These are phyloP conservation scores for Vitis hybrid DNA, from an alignment of 177 flowering plant genomes.

Conservation along the genomic window DNA sequence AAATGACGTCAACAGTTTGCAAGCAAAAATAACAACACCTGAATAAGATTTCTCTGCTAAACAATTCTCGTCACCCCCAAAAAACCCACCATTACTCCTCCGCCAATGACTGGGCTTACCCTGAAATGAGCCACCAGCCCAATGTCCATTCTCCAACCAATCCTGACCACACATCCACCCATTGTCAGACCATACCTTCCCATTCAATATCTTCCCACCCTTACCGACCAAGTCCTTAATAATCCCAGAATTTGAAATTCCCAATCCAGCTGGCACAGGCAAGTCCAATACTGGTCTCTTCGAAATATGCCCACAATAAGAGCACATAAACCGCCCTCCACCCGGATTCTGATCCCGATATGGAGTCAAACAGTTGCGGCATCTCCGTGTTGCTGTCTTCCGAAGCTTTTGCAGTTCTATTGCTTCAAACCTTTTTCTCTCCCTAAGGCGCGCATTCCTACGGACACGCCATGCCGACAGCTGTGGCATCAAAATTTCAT, in stretches of 20 bases:
- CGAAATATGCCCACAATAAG: conserved; percentile 92
- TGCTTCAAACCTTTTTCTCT: conserved; percentile 75
- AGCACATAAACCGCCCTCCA: conserved; percentile 91
- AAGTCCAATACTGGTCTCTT: conserved; percentile 88
- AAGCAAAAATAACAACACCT: conserved; percentile 40
- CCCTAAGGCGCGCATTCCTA: conserved; percentile 74
- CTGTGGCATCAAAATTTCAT: conserved; percentile 95
- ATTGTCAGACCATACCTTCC: conserved; percentile 68
- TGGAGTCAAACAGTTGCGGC: conserved; percentile 82
- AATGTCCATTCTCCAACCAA: conserved; percentile 70
- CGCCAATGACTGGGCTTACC: conserved; percentile 50
- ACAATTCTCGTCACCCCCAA: conserved; percentile 54
- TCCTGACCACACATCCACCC: conserved; percentile 75
- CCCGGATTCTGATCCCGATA: conserved; percentile 92
- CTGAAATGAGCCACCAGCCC: conserved; percentile 48
- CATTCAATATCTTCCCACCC: conserved; percentile 73
- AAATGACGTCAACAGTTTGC: conserved; percentile 50
- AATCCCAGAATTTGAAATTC: conserved; percentile 52
- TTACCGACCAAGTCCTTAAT: conserved; percentile 72
- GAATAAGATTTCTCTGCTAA: conserved; percentile 64
- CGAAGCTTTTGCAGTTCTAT: conserved; percentile 81
- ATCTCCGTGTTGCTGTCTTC: conserved; percentile 81
- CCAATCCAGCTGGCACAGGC: conserved; percentile 59
- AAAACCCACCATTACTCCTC: conserved; percentile 48
- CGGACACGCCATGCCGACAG: conserved; percentile 79